Evolutionary conservation across 176 grass and related monocot species (phyloP).

Genomic region (Tillandsia leiboldiana): DNA sequence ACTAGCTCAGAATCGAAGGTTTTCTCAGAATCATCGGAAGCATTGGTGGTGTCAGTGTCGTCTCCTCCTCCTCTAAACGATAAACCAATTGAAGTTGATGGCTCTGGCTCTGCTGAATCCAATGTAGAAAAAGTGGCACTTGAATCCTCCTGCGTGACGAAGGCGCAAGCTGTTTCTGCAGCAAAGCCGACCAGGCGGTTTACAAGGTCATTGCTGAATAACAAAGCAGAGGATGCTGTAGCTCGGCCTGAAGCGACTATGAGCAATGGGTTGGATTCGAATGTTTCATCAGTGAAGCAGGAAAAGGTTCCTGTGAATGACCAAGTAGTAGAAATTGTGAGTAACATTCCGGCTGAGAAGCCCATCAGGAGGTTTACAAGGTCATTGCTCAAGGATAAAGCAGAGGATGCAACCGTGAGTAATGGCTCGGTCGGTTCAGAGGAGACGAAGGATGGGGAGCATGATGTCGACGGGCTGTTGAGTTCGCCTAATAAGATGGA

Average conservation of each 20-base stretch:
- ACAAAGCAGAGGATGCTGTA: conserved; percentile 9
- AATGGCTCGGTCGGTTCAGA: conserved; percentile 10
- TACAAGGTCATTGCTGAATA: conserved; percentile 55
- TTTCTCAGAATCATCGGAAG: neutral
- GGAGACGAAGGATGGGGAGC: conserved; percentile 1
- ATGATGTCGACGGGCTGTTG: neutral
- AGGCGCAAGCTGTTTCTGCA: neutral
- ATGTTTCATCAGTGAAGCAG: neutral
- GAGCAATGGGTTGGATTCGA: conserved; percentile 3
- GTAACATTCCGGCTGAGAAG: neutral
- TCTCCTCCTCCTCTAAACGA: neutral
- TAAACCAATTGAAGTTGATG: neutral
- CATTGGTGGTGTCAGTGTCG: neutral
- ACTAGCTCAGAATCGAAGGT: neutral
- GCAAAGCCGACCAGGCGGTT: conserved; percentile 26
- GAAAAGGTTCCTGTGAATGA: neutral
- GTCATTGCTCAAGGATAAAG: conserved; percentile 6
- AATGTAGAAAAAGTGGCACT: no score
- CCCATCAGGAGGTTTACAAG: conserved; percentile 14
- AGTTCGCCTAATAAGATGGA: conserved; percentile 33
- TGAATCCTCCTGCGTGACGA: no score
- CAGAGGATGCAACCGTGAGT: neutral
- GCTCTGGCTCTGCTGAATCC: no score
- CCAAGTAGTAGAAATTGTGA: neutral
- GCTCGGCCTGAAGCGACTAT: conserved; percentile 19